Base-by-base conservation (phyloP, 345 rosid genomes). In the Corchorus capsularis region DNA sequence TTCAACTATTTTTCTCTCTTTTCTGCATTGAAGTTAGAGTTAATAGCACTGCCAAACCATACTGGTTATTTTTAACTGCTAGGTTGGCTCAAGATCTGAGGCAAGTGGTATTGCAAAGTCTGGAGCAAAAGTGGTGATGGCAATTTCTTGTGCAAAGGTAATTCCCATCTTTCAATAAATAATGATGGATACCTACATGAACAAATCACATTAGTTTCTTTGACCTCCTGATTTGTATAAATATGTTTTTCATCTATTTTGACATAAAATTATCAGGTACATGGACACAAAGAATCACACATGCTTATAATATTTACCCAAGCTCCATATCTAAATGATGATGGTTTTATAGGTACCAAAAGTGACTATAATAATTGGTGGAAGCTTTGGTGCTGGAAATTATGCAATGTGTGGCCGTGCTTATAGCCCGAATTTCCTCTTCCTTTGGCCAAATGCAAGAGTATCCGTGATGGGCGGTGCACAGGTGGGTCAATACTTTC, bases 391-490 rank as follows among this genome's bases (percentile, higher is more conserved):
- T 75, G 99, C 99, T 63, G 99, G 99, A 81, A 92, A 95, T 79
- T 93, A 93, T 78, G 98, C 99, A 15, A 95, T 95, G 99, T 95
- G 99, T 73, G 99, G 99, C 4, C 98, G 97, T 82, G 99, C 99
- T 41, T 95, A 85, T 71, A 92, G 86, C 82, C 97, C 99, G 60
- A 79, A 87, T 79, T 95, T 95, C 82, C 78, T 95, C 91, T 95
- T 95, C 85, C 88, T 91, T 11, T 93, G 99, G 99, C 99, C 99
- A 71, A 95, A 95, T 80, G 94, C 99, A 45, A 86, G 85, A 87
- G 93, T 93, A 75, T 94, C 98, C 11, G 91, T 95, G 78, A 95
- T 95, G 99, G 99, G 99, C 8, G 98, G 99, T 77, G 84, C 92
- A 80, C 98, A 94, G 98, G 98, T 93, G 79, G 68, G 66, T 66